A percentile compares a stretch with the other conserved stretches of the same genome.
Conservation (phyloP, 345 rosid genomes). For the Eucalyptus pumila region DNA sequence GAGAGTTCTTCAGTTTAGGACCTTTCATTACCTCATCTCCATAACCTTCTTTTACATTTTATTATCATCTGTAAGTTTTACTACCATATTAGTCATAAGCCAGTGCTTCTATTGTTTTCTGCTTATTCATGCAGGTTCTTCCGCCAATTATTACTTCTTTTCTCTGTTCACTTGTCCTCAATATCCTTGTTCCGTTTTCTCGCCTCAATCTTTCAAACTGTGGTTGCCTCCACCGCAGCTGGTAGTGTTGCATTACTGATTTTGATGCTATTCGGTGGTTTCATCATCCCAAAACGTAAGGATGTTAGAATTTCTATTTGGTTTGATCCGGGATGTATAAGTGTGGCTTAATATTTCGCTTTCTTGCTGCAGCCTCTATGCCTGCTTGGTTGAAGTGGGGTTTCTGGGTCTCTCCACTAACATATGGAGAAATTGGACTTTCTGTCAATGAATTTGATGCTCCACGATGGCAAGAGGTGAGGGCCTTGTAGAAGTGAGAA, state of each 20-base stretch:
- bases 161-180: constrained; percentile 45
- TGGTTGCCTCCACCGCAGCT: constrained; percentile 28
- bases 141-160: constrained; percentile 43
- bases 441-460: constrained; percentile 61
- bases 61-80: neutral
- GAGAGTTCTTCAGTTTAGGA: neutral
- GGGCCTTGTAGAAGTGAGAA: neutral
- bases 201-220: constrained; percentile 48
- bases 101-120: neutral
- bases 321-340: neutral
- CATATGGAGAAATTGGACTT: constrained; percentile 65
- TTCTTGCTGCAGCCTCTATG: constrained; percentile 44
- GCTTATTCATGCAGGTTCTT: constrained; percentile 40
- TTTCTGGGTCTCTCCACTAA: constrained; percentile 60
- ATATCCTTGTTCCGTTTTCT: constrained; percentile 63
- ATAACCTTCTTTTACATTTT: neutral
- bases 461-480: constrained; percentile 65
- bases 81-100: neutral
- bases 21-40: neutral
- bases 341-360: neutral
- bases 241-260: constrained; percentile 31
- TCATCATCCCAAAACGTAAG: constrained; percentile 49
- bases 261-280: constrained; percentile 46
- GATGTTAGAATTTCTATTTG: neutral
- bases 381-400: constrained; percentile 73